Percentiles rank a stretch among this genome's conserved stretches.
Evolutionary conservation across 1,284 basidiomycete species (phyloP).

Genomic region (Moesziomyces globuligerus): DNA sequence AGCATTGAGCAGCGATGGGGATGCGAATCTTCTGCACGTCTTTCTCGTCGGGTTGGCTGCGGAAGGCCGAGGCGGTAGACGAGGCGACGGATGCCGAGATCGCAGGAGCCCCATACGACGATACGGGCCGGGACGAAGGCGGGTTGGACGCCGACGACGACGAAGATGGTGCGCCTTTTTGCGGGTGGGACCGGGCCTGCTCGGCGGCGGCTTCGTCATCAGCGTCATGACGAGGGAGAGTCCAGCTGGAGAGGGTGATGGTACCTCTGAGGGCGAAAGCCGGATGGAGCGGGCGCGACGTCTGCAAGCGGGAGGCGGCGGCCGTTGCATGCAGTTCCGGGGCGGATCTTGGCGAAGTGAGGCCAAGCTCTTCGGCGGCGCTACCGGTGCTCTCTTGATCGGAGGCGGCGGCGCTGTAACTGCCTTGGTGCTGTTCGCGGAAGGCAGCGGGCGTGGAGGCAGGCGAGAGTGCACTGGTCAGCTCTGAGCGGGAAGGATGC

Average conservation of each 20-base stretch:
- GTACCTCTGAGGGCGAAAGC: conserved; percentile 45
- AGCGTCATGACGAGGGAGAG: conserved; percentile 16
- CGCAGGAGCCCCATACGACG: conserved; percentile 38
- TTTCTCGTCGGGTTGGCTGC: conserved; percentile 30
- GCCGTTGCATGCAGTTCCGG: conserved; percentile 27
- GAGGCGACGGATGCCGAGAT: conserved; percentile 35
- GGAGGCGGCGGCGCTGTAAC: conserved; percentile 28
- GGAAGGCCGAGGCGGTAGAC: conserved; percentile 29
- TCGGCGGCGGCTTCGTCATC: conserved; percentile 13
- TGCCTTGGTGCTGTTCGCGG: conserved; percentile 34
- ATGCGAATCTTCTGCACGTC: conserved; percentile 45
- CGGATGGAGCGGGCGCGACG: conserved; percentile 24
- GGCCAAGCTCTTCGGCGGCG: conserved; percentile 20
- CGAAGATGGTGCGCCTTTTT: conserved; percentile 26
- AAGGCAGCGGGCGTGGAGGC: conserved; percentile 39
- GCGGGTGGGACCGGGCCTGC: background rate
- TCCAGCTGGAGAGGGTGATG: conserved; percentile 45
- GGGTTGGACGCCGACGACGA: conserved; percentile 19
- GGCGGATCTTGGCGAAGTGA: conserved; percentile 45
- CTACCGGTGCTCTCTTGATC: conserved; percentile 29
- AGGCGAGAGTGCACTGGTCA: conserved; percentile 16
- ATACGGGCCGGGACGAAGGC: conserved; percentile 49
- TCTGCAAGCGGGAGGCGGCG: conserved; percentile 13
- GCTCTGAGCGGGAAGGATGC: conserved; percentile 13
- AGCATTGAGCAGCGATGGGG: conserved; percentile 48